Evolutionary conservation across 768 basidiomycete species (phyloP), one percentile per base, ranked within the genome.

Genomic region (Crepidotus variabilis): DNA sequence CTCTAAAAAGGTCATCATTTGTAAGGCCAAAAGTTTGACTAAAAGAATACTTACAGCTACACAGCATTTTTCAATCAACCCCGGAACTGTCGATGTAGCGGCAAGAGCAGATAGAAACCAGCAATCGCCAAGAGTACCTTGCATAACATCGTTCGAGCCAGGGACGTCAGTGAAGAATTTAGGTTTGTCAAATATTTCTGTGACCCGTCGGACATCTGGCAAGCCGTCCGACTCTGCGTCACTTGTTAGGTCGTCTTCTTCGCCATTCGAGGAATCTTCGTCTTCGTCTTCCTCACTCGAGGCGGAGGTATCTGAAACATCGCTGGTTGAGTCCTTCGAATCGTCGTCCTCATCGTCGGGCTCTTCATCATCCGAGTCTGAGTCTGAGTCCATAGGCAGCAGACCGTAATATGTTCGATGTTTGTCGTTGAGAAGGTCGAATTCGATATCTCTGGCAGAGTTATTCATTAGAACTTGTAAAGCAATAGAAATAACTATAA

Each of bases 81-180:
- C 76, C 1, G 71, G 60, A 0, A 67, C 59, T 1, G 76, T 74
- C 4, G 79, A 66, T 58, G 81, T 72, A 1, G 75, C 75, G 3
- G 80, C 72, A 24, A 83, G 64, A 0, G 79, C 82, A 10, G 76
- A 78, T 8, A 83, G 60, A 60, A 84, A 81, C 80, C 81, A 83
- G 57, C 82, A 84, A 54, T 83, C 74, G 0, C 78, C 79, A 16
- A 81, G 57, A 1, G 52, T 56, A 11, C 82, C 82, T 68, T 83
- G 82, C 0, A 75, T 68, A 36, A 83, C 75, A 62, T 83, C 80
- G 46, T 69, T 75, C 1, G 75, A 71, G 20, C 51, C 55, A 1
- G 65, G 57, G 1, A 43, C 46, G 22, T 58, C 63, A 16, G 57
- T 54, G 64, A 78, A 80, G 62, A 82, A 82, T 18, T 71, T 62